Evolutionary conservation across 495 filamentous ascomycete genomes (phyloP).

Genomic region (Amphirosellinia nigrospora): DNA sequence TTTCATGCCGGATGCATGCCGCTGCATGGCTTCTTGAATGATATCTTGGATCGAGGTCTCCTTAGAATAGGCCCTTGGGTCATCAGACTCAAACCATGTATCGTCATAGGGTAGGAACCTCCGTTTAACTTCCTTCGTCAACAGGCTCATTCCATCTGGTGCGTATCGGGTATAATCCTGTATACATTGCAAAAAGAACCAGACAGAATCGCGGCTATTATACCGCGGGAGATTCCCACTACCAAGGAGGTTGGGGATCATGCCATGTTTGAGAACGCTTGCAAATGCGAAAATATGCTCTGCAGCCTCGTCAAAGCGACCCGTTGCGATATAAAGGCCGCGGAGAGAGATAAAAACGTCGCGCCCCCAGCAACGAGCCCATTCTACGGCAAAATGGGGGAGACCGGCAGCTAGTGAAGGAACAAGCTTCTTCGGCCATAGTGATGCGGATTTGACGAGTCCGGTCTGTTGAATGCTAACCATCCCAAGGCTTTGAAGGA

Average conservation of each 20-base stretch:
- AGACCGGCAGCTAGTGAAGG: conserved; percentile 91
- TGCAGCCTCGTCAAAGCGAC: conserved; percentile 83
- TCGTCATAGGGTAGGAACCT: conserved; percentile 97
- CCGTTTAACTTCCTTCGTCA: conserved; percentile 78
- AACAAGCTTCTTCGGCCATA: conserved; percentile 84
- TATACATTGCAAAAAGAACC: conserved; percentile 95
- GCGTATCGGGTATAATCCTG: conserved; percentile 90
- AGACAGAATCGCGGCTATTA: conserved; percentile 94
- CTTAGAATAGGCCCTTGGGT: conserved; percentile 83
- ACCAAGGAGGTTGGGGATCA: conserved; percentile 94
- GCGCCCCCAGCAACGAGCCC: conserved; percentile 96
- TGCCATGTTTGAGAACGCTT: conserved; percentile 96
- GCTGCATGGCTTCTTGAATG: conserved; percentile 89
- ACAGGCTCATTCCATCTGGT: conserved; percentile 74
- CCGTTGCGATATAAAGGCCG: conserved; percentile 86
- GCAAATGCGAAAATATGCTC: conserved; percentile 97
- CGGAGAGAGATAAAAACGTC: conserved; percentile 96
- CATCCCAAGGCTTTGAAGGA: conserved; percentile 84
- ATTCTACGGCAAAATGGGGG: conserved; percentile 92
- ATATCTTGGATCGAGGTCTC: conserved; percentile 83
- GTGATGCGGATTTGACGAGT: conserved; percentile 82
- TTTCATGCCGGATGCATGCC: conserved; percentile 86
- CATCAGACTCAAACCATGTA: conserved; percentile 82
- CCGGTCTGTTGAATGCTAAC: conserved; percentile 90
- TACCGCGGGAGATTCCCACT: conserved; percentile 90